phyloP scores from a whole-genome alignment of 768 basidiomycete species.

The Chiua virens region DNA sequence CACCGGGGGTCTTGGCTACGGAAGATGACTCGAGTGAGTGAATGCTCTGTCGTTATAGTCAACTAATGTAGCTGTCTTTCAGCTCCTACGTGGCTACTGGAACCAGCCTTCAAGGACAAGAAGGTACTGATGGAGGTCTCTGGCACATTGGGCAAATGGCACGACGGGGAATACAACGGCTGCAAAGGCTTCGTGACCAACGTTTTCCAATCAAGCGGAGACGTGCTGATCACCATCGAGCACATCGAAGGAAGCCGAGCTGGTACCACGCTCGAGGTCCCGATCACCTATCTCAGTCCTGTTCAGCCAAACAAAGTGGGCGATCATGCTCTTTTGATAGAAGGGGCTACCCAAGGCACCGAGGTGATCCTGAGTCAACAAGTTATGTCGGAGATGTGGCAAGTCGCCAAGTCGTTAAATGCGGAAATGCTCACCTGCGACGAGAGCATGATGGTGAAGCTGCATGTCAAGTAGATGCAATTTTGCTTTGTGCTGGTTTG shows the following conservation, averaged over 20 bases:
- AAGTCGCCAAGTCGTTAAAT: slow-evolving; percentile 20
- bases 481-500: background rate
- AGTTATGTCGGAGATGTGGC: slow-evolving; percentile 30
- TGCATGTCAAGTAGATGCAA: slow-evolving; percentile 19
- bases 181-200: slow-evolving; percentile 28
- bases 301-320: slow-evolving; percentile 38
- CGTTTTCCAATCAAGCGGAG: slow-evolving; percentile 26
- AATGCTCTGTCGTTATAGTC: background rate
- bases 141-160: slow-evolving; percentile 26
- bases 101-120: slow-evolving; percentile 27
- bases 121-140: slow-evolving; percentile 30
- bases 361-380: slow-evolving; percentile 46
- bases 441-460: slow-evolving; percentile 26
- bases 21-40: slow-evolving; percentile 31
- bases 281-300: slow-evolving; percentile 42
- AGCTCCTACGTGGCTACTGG: slow-evolving; percentile 30
- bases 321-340: slow-evolving; percentile 52
- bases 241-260: slow-evolving; percentile 32
- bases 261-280: slow-evolving; percentile 37
- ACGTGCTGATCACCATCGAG: slow-evolving; percentile 29
- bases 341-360: slow-evolving; percentile 42
- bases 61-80: slow-evolving; percentile 17
- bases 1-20: slow-evolving; percentile 25
- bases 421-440: slow-evolving; percentile 7
- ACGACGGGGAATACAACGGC: slow-evolving; percentile 29